A percentile compares a stretch with the other conserved stretches of the same genome.
Conservation (phyloP, 805 yeast species). For the Yamadazyma tumulicola region DNA sequence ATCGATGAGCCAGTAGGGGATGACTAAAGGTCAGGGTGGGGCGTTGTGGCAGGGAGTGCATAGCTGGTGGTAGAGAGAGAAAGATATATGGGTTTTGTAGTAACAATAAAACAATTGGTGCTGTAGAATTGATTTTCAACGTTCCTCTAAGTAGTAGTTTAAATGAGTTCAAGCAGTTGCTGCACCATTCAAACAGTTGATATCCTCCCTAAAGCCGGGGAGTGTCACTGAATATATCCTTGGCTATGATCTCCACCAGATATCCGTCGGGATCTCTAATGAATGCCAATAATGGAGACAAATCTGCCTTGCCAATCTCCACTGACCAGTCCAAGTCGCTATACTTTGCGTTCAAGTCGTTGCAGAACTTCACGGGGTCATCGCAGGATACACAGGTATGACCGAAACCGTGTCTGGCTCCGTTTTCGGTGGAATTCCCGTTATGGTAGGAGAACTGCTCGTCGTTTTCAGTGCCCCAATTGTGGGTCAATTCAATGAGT, state of each 20-base stretch:
- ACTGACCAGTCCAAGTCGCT: slow-evolving; percentile 53
- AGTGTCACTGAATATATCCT: slow-evolving; percentile 3
- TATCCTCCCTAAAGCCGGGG: no score
- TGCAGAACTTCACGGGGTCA: slow-evolving; percentile 56
- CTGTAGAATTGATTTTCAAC: no score
- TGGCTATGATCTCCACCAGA: slow-evolving; percentile 57
- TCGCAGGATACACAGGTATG: slow-evolving; percentile 74
- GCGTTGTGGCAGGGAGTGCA: no score
- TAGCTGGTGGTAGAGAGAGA: no score
- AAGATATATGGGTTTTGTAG: no score
- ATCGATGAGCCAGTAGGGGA: no score
- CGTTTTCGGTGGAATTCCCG: slow-evolving; percentile 58
- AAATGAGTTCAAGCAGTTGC: no score
- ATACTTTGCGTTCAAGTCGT: slow-evolving; percentile 45
- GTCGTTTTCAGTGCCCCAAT: slow-evolving; percentile 92
- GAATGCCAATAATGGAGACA: slow-evolving; percentile 60
- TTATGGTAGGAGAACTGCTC: slow-evolving; percentile 72
- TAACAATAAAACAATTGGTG: no score
- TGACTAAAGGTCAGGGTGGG: no score
- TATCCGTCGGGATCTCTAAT: slow-evolving; percentile 90
- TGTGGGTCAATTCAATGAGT: slow-evolving; percentile 85
- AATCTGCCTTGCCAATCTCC: slow-evolving; percentile 52
- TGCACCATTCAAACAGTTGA: no score
- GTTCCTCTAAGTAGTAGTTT: no score
- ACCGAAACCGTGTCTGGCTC: slow-evolving; percentile 77